These are phyloP conservation scores for Pseudocercospora eumusae DNA, from an alignment of 2,329 filamentous ascomycete genomes.

Conservation along the genomic window DNA sequence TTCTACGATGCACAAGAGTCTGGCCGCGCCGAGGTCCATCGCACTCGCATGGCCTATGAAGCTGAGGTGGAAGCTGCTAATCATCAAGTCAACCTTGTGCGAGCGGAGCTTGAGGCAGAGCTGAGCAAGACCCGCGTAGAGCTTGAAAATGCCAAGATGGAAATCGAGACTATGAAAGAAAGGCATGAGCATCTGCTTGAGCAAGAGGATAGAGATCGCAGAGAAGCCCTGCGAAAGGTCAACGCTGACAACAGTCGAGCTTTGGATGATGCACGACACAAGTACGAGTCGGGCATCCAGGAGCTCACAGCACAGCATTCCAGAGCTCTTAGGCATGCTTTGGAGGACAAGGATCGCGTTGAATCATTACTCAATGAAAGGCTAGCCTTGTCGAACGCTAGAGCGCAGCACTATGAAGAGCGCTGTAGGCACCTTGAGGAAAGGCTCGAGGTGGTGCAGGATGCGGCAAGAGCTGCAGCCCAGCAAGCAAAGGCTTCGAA, in stretches of 20 bases:
- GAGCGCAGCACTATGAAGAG: slow-evolving; percentile 82
- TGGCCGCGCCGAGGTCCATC: slow-evolving; percentile 76
- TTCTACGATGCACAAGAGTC: slow-evolving; percentile 81
- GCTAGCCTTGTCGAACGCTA: slow-evolving; percentile 78
- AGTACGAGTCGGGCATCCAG: slow-evolving; percentile 50
- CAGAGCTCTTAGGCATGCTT: slow-evolving; percentile 46
- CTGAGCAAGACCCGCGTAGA: slow-evolving; percentile 70
- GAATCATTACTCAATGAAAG: slow-evolving; percentile 80
- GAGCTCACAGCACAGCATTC: slow-evolving; percentile 63
- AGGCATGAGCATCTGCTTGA: slow-evolving; percentile 83
- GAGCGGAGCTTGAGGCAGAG: slow-evolving; percentile 79
- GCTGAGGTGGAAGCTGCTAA: slow-evolving; percentile 80
- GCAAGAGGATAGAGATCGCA: slow-evolving; percentile 71
- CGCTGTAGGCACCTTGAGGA: slow-evolving; percentile 83
- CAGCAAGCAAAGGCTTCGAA: slow-evolving; percentile 55
- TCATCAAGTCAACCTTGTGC: slow-evolving; percentile 79
- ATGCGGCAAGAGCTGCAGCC: slow-evolving; percentile 80
- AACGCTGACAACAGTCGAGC: slow-evolving; percentile 55
- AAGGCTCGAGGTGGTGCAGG: slow-evolving; percentile 84
- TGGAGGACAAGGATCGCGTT: slow-evolving; percentile 78
- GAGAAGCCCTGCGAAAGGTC: slow-evolving; percentile 58
- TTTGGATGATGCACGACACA: slow-evolving; percentile 59
- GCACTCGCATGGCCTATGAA: slow-evolving; percentile 75
- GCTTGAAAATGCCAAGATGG: slow-evolving; percentile 74
- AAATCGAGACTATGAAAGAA: slow-evolving; percentile 77